phyloP scores from a whole-genome alignment of 805 yeast species.

The Saturnispora hagleri region DNA sequence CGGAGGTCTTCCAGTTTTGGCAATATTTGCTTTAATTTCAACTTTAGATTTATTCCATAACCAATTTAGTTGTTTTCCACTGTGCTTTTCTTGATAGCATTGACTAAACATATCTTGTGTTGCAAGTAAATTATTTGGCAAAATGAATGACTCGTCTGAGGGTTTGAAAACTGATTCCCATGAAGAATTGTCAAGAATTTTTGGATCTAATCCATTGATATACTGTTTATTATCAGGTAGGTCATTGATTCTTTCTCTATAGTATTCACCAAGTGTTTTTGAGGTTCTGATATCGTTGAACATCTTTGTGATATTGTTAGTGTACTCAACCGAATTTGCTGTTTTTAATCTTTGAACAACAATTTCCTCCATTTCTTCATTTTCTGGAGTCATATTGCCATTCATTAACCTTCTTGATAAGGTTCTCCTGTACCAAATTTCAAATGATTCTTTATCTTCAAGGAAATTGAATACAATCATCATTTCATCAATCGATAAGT shows the following conservation, averaged over 20 bases:
- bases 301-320: conserved; percentile 91
- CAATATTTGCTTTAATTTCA: conserved; percentile 78
- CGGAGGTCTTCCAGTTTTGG: conserved; percentile 75
- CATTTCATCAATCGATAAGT: conserved; percentile 74
- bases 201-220: conserved; percentile 26
- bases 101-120: conserved; percentile 60
- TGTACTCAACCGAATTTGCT: conserved; percentile 86
- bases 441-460: conserved; percentile 92
- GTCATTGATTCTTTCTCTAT: conserved; percentile 20
- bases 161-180: conserved; percentile 26
- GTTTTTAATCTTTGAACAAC: conserved; percentile 81
- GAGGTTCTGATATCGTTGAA: conserved; percentile 88
- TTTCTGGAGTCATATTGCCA: conserved; percentile 68
- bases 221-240: conserved; percentile 13
- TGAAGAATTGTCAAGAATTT: conserved; percentile 25
- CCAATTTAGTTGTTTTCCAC: conserved; percentile 89
- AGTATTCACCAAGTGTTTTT: conserved; percentile 51
- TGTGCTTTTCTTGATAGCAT: conserved; percentile 66
- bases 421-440: conserved; percentile 80
- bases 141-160: conserved; percentile 35
- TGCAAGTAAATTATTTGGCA: conserved; percentile 60
- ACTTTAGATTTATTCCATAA: conserved; percentile 91
- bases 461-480: conserved; percentile 81
- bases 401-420: conserved; percentile 78
- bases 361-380: conserved; percentile 76